phyloP scores from a whole-genome alignment of 163 green algal genomes.

The Picocystis sp. region DNA sequence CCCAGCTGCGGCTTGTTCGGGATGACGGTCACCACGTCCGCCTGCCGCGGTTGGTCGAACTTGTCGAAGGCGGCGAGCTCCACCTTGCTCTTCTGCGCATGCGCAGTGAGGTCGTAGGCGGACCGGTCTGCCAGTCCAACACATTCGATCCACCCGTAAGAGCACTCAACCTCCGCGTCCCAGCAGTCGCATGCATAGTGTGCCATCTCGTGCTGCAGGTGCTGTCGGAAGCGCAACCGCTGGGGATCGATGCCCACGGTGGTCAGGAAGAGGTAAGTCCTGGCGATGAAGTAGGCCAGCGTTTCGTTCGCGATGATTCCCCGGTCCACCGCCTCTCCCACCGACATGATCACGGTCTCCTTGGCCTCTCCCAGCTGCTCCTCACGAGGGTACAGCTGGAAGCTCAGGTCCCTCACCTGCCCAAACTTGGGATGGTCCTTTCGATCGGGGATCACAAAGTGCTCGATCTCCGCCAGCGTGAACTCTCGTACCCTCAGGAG shows the following conservation, averaged over 20 bases:
- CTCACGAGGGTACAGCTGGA: constrained; percentile 70
- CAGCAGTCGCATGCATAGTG: constrained; percentile 93
- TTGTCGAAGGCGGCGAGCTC: constrained; percentile 41
- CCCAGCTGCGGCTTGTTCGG: constrained; percentile 79
- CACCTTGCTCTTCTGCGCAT: constrained; percentile 25
- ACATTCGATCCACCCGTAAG: constrained; percentile 97
- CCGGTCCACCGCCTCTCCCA: constrained; percentile 59
- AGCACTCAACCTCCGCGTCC: constrained; percentile 92
- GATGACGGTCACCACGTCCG: constrained; percentile 22
- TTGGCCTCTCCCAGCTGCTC: constrained; percentile 55
- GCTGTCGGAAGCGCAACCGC: constrained; percentile 73
- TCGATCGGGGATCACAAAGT: constrained; percentile 85
- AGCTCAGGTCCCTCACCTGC: constrained; percentile 48
- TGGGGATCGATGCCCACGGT: constrained; percentile 60
- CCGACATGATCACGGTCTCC: constrained; percentile 46
- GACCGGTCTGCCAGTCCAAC: constrained; percentile 85
- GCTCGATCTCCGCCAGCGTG: constrained; percentile 96
- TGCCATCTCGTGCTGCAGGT: constrained; percentile 93
- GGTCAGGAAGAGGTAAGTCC: constrained; percentile 83
- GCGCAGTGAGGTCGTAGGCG: constrained; percentile 78
- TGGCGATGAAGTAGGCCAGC: constrained; percentile 97
- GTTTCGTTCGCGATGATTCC: constrained; percentile 96
- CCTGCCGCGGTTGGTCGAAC: constrained; percentile 38
- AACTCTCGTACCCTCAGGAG: constrained; percentile 95
- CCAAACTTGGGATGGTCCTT: constrained; percentile 88